A percentile compares a stretch with the other conserved stretches of the same genome.
These are phyloP conservation scores for Gardenia jasminoides DNA, from an alignment of 257 asterid species.

Conservation along the genomic window DNA sequence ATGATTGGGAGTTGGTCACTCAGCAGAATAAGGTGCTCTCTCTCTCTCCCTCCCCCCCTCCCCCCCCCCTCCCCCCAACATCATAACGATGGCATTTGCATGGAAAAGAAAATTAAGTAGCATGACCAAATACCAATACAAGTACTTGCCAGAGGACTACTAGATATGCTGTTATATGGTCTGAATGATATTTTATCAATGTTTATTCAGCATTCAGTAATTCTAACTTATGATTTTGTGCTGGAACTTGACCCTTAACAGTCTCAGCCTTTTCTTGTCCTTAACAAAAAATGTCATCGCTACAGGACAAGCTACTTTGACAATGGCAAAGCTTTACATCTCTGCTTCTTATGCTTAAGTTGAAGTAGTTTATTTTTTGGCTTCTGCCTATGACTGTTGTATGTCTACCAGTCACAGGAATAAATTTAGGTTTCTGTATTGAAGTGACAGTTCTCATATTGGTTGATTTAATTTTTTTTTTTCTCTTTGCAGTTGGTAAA, in stretches of 20 bases:
- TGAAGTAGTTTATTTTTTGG: not conserved
- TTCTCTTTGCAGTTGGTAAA: constrained; percentile 75
- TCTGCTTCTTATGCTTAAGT: not conserved
- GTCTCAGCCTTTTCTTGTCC: not conserved
- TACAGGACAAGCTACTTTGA: not conserved
- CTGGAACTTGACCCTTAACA: too few relatives aligned
- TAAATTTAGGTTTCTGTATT: not conserved
- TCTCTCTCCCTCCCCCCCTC: not conserved
- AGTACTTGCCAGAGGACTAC: not conserved
- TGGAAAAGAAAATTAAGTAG: not conserved
- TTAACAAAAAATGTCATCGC: not conserved
- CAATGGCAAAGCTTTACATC: not conserved
- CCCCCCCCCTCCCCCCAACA: not conserved
- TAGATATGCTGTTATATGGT: not conserved
- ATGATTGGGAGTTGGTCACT: constrained; percentile 79
- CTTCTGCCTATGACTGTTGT: not conserved
- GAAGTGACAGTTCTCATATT: not conserved
- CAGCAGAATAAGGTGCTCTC: constrained; percentile 78
- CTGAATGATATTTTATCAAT: not conserved
- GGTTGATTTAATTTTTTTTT: not conserved
- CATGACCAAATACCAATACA: not conserved
- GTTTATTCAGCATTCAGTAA: not conserved
- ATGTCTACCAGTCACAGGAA: not conserved
- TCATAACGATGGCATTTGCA: not conserved
- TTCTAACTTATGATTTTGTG: not conserved